Evolutionary conservation across 1,284 basidiomycete genomes (phyloP).

Genomic region (Sphaerobolus stellatus): DNA sequence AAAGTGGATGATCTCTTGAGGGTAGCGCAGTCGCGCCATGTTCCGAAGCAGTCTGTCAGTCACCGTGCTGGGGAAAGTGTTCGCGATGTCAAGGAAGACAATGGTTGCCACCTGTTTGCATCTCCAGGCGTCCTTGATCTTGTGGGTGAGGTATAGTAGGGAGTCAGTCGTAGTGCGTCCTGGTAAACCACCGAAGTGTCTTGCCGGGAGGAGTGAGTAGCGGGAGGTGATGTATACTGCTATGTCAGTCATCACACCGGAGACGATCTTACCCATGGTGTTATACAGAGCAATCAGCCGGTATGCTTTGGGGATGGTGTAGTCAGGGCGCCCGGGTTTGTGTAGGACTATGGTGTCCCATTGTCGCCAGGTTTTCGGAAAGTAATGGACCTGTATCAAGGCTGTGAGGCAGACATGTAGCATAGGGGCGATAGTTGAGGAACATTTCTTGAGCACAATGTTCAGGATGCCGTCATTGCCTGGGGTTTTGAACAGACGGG

Average conservation of each 20-base stretch:
- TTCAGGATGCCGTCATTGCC: not conserved
- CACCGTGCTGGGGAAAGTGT: conserved; percentile 9
- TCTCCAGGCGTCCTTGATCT: conserved; percentile 8
- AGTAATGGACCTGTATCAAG: not conserved
- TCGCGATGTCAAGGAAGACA: conserved; percentile 10
- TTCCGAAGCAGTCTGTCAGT: not conserved
- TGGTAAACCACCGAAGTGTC: conserved; percentile 14
- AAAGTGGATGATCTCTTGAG: not conserved
- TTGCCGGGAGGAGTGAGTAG: conserved; percentile 3
- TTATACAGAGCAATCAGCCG: conserved; percentile 15
- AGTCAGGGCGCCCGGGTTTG: conserved; percentile 15
- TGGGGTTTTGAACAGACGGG: not conserved
- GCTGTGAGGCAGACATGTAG: not conserved
- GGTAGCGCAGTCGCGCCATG: not conserved
- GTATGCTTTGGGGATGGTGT: conserved; percentile 13
- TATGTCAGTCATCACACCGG: conserved; percentile 7
- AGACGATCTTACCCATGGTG: conserved; percentile 14
- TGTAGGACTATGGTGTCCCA: conserved; percentile 9
- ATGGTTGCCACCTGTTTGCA: not conserved
- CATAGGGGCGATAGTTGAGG: not conserved
- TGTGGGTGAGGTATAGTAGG: conserved; percentile 1
- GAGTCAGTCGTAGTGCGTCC: conserved; percentile 13
- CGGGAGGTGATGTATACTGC: not conserved
- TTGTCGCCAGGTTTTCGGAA: not conserved
- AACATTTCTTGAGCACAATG: not conserved